Evolutionary conservation across 768 basidiomycete species (phyloP).

Genomic region (Naganishia vaughanmartiniae): DNA sequence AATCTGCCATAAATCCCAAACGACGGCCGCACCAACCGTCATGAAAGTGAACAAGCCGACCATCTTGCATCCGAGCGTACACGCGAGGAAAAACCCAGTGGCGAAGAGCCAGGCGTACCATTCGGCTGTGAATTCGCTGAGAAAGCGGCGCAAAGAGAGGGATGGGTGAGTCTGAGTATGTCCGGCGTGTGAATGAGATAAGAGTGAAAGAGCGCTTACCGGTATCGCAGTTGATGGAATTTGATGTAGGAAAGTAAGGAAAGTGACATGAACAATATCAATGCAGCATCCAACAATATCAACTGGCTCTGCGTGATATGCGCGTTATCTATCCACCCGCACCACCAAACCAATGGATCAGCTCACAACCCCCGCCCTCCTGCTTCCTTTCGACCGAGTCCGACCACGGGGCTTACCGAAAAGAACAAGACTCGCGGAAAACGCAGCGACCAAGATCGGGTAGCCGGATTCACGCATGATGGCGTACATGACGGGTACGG

Average conservation of each 20-base stretch:
- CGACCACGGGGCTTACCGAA: conserved; percentile 64
- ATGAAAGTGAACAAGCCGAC: conserved; percentile 89
- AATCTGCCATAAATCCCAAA: conserved; percentile 91
- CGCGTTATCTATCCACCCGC: conserved; percentile 70
- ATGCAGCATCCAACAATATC: conserved; percentile 87
- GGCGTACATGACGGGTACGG: conserved; percentile 82
- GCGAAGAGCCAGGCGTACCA: conserved; percentile 95
- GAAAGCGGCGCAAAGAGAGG: neutral
- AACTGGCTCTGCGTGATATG: conserved; percentile 94
- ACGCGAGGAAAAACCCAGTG: conserved; percentile 90
- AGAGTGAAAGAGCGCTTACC: conserved; percentile 54
- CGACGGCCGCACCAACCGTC: conserved; percentile 83
- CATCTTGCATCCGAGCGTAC: conserved; percentile 96
- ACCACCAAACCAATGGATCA: no score
- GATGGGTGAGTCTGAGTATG: neutral
- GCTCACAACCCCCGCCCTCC: no score
- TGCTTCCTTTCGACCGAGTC: neutral
- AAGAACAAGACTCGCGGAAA: conserved; percentile 78
- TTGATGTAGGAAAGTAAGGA: conserved; percentile 90
- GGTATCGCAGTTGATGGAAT: conserved; percentile 90
- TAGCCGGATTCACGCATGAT: conserved; percentile 99
- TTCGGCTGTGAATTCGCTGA: conserved; percentile 75
- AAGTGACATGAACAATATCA: conserved; percentile 92
- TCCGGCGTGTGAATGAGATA: neutral
- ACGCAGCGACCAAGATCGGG: conserved; percentile 82